Conservation (phyloP, 1,284 basidiomycete genomes). For the Fomes fomentarius region DNA sequence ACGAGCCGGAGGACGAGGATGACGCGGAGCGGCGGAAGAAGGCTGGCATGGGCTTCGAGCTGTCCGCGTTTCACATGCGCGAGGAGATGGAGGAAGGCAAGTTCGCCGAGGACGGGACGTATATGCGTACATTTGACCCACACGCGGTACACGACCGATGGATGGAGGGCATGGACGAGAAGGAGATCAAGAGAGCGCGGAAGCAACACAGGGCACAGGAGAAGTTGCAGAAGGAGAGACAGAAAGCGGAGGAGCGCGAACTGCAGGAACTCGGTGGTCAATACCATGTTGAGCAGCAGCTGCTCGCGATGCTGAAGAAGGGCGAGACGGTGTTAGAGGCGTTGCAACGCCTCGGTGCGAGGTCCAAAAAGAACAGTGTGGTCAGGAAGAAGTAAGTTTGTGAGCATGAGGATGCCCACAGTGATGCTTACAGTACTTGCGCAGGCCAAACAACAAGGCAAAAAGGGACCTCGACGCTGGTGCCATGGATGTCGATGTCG, state of each 20-base stretch:
- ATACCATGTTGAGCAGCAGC: slow-evolving; percentile 65
- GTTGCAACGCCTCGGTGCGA: slow-evolving; percentile 81
- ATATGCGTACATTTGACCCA: slow-evolving; percentile 86
- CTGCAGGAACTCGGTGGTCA: slow-evolving; percentile 68
- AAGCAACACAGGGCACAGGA: slow-evolving; percentile 71
- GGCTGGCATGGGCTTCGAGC: slow-evolving; percentile 89
- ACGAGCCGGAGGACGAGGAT: slow-evolving; percentile 78
- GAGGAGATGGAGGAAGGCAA: slow-evolving; percentile 98
- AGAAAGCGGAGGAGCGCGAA: slow-evolving; percentile 75
- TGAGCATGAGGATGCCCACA: background rate
- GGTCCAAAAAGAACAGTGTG: slow-evolving; percentile 60
- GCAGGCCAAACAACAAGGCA: slow-evolving; percentile 37
- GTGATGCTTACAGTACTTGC: background rate
- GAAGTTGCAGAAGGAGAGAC: slow-evolving; percentile 67
- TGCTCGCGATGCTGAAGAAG: slow-evolving; percentile 78
- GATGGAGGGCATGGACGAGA: slow-evolving; percentile 90
- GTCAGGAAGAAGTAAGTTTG: slow-evolving; percentile 39
- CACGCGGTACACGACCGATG: slow-evolving; percentile 93
- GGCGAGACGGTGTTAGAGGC: slow-evolving; percentile 93
- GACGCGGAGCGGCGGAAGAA: slow-evolving; percentile 75
- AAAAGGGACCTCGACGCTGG: slow-evolving; percentile 38
- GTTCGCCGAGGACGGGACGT: slow-evolving; percentile 92
- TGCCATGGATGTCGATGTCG: slow-evolving; percentile 55
- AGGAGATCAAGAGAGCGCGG: slow-evolving; percentile 84
- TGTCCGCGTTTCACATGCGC: slow-evolving; percentile 99